Conservation (phyloP, 2,329 filamentous ascomycete genomes). For the Coniochaeta pulveracea region DNA sequence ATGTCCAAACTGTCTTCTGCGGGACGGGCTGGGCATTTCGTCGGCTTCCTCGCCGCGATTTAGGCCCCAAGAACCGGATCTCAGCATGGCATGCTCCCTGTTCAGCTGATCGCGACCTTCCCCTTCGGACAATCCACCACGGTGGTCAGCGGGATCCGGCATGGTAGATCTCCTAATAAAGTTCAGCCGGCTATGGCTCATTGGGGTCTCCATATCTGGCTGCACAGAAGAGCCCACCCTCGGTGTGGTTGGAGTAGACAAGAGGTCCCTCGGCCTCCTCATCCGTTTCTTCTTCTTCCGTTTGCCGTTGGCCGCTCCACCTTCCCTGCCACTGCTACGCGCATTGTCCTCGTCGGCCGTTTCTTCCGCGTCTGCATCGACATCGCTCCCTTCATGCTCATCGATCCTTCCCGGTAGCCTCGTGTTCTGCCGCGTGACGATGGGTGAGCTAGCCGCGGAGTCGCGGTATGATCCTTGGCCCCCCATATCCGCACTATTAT, state of each 20-base stretch:
- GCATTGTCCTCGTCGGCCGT: conserved; percentile 70
- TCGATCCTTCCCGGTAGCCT: conserved; percentile 27
- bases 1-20: conserved; percentile 49
- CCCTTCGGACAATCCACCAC: conserved; percentile 62
- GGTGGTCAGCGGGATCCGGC: conserved; percentile 45
- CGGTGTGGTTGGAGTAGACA: conserved; percentile 58
- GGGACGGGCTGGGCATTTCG: conserved; percentile 39
- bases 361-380: conserved; percentile 72
- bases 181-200: conserved; percentile 32
- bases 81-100: conserved; percentile 43
- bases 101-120: conserved; percentile 56
- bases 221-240: conserved; percentile 24
- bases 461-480: too few relatives aligned
- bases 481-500: conserved; percentile 22
- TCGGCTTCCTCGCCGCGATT: conserved; percentile 37
- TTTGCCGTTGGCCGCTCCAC: conserved; percentile 31
- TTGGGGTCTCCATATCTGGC: conserved; percentile 27
- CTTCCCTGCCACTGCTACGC: too few relatives aligned
- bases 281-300: conserved; percentile 54
- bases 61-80: conserved; percentile 48
- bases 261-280: conserved; percentile 38
- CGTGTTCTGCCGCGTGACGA: conserved; percentile 25
- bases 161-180: conserved; percentile 57
- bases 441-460: conserved; percentile 38
- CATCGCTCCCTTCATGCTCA: conserved; percentile 49